Evolutionary conservation across 441 rosid species (phyloP), one percentile per base, ranked within the genome.

Genomic region (Kokia cookei): DNA sequence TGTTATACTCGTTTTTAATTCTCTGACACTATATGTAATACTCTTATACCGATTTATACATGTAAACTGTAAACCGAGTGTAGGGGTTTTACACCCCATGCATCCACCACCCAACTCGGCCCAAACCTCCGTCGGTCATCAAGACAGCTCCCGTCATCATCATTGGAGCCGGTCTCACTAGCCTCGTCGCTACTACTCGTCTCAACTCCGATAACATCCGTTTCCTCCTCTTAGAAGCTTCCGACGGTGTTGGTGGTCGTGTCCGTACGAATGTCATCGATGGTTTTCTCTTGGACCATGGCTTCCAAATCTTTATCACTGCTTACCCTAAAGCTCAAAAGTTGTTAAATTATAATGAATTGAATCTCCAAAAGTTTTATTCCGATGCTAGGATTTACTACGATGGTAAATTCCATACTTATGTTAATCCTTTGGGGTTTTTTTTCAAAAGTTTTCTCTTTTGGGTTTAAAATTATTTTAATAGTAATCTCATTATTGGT

Each of bases 221-320:
- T 9, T 92, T 90, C 80, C 81, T 90, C 47, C 88, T 92, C 54
- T 69, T 94, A 0, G 98, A 94, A 80, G 89, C 97, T 55, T 92
- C 97, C 27, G 93, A 94, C 26, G 88, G 77, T 8, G 91, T 94
- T 7, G 98, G 98, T 2, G 97, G 97, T 48, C 93, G 98, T 5
- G 98, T 94, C 32, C 85, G 93, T 5, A 92, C 97, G 5, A 97
- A 93, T 57, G n/a, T 60, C 60, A 86, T 94, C 9, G 92, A 94
- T 65, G 97, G 97, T 3, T 92, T 88, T 75, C 84, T 88, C 54
- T 89, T 94, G 45, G 98, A 94, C 79, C 87, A 95, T 37, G 98
- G 98, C 60, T 94, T 94, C 87, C 98, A 94, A 80, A 94, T 94
- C 58, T 94, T 94, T 87, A 91, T 94, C 82, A 92, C 97, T 0